A percentile compares a stretch with the other conserved stretches of the same genome.
phyloP scores from a whole-genome alignment of 1,284 basidiomycete species.

The Ustanciosporium gigantosporum region DNA sequence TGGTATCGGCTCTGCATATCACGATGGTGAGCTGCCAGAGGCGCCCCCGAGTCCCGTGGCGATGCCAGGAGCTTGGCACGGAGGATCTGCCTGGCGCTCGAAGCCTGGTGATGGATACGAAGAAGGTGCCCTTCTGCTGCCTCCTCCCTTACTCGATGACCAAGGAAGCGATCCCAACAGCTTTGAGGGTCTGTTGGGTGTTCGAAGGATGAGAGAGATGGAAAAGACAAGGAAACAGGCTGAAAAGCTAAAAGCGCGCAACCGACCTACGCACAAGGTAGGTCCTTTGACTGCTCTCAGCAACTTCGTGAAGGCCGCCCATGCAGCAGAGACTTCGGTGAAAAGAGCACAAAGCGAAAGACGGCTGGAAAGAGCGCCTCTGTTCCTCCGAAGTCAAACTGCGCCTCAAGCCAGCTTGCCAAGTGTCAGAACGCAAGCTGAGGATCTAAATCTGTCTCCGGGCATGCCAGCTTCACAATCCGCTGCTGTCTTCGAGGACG shows the following conservation, averaged over 20 bases:
- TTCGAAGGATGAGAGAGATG: slow-evolving; percentile 51
- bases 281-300: slow-evolving; percentile 50
- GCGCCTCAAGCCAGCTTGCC: slow-evolving; percentile 1
- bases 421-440: neutral
- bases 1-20: slow-evolving; percentile 37
- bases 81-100: slow-evolving; percentile 35
- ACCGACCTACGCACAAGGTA: slow-evolving; percentile 54
- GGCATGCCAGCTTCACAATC: too few relatives aligned
- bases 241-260: slow-evolving; percentile 45
- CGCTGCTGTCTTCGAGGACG: neutral
- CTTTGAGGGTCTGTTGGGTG: slow-evolving; percentile 48
- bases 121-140: slow-evolving; percentile 52
- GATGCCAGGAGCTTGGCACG: slow-evolving; percentile 57
- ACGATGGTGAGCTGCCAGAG: slow-evolving; percentile 26
- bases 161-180: slow-evolving; percentile 42
- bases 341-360: slow-evolving; percentile 5
- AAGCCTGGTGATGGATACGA: slow-evolving; percentile 39
- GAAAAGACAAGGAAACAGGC: slow-evolving; percentile 44
- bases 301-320: slow-evolving; percentile 58
- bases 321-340: slow-evolving; percentile 46
- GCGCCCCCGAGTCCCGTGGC: slow-evolving; percentile 53
- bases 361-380: slow-evolving; percentile 6
- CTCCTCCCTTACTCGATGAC: slow-evolving; percentile 55
- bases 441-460: neutral
- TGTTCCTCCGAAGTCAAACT: slow-evolving; percentile 22